A percentile compares a stretch with the other conserved stretches of the same genome.
Conservation (phyloP, 129 eudicot species). For the Escallonia herrerae region DNA sequence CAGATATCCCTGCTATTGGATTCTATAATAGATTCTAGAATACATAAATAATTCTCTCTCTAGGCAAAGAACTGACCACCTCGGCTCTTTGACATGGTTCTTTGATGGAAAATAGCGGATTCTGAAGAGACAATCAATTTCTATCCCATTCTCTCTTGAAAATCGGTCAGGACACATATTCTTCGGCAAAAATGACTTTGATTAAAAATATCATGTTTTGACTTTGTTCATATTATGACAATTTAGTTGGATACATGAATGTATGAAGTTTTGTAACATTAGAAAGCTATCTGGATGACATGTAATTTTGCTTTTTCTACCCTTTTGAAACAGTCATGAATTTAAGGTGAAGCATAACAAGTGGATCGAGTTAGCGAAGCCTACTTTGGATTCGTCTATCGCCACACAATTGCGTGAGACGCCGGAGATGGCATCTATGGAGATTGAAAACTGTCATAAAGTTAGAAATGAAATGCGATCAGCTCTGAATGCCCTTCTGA, state of each 20-base stretch:
- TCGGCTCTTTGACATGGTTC: no score
- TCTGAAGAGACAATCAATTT: no score
- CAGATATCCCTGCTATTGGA: no score
- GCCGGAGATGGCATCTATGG: constrained; percentile 32
- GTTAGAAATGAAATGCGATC: constrained; percentile 63
- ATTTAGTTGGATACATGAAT: not conserved
- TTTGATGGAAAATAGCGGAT: no score
- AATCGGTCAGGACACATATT: no score
- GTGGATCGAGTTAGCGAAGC: constrained; percentile 65
- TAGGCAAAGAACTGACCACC: no score
- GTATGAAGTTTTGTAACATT: not conserved
- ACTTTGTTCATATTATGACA: no score
- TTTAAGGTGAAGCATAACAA: constrained; percentile 68
- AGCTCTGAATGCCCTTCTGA: constrained; percentile 63
- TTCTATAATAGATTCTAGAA: no score
- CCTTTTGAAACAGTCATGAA: constrained; percentile 53
- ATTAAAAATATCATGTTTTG: no score
- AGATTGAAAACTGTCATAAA: constrained; percentile 42
- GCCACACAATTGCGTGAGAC: constrained; percentile 38
- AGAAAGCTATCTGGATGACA: not conserved
- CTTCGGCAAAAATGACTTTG: no score
- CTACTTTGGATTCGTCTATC: constrained; percentile 54
- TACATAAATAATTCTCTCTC: no score
- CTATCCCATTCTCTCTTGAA: no score
- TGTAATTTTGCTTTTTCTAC: not conserved